Evolutionary conservation across 192 early-diverging fungal genomes (phyloP).

Genomic region (Endogone sp.): DNA sequence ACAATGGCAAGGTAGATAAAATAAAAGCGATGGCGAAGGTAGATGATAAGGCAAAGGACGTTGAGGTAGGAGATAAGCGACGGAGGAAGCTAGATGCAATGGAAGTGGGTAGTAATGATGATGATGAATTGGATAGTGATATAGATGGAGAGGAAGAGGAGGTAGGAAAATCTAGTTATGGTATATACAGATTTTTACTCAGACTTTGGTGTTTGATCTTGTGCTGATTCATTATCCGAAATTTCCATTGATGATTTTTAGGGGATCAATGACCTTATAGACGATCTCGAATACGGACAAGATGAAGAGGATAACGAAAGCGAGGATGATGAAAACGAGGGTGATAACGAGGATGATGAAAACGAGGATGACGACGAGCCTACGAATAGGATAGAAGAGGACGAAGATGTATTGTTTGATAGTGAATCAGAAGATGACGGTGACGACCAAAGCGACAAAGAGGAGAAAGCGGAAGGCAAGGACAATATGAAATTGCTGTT

Average conservation of each 20-base stretch:
- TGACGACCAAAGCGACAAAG: constrained; percentile 19
- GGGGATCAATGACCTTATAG: constrained; percentile 9
- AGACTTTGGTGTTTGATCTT: too few species aligned
- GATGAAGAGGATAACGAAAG: constrained; percentile 22
- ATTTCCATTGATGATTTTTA: too few species aligned
- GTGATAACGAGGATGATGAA: constrained; percentile 16
- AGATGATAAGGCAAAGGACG: constrained; percentile 22
- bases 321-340: constrained; percentile 17
- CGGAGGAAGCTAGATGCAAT: constrained; percentile 15
- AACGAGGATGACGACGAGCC: constrained; percentile 5
- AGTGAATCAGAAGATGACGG: constrained; percentile 20
- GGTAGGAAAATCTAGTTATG: constrained; percentile 2
- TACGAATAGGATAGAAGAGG: constrained; percentile 16
- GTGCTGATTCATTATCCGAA: too few species aligned
- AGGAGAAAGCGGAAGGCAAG: constrained; percentile 14
- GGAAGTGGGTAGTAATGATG: constrained; percentile 17
- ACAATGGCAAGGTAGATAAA: neutral
- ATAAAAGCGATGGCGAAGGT: neutral
- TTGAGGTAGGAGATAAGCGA: constrained; percentile 27
- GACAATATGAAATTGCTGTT: constrained; percentile 27
- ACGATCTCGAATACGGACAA: constrained; percentile 16
- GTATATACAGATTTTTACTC: neutral
- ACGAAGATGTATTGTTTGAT: constrained; percentile 5
- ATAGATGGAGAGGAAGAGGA: constrained; percentile 17
- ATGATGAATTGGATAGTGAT: constrained; percentile 20